phyloP scores from a whole-genome alignment of 768 basidiomycete genomes.

The Termitomyces heimii region DNA sequence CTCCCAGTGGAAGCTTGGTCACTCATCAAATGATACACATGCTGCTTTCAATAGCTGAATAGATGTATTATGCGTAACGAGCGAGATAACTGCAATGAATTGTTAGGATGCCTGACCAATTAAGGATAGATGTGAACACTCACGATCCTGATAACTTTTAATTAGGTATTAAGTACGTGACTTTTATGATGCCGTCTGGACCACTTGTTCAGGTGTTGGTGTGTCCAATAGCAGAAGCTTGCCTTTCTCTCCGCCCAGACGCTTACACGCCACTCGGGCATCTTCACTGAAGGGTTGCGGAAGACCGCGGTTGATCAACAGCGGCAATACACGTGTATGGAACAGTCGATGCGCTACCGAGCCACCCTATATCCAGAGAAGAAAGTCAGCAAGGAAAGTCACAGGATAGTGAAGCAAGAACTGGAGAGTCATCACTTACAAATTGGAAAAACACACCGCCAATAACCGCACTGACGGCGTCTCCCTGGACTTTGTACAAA shows the following conservation, averaged over 20 bases:
- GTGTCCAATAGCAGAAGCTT: slow-evolving; percentile 19
- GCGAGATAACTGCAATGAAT: slow-evolving; percentile 4
- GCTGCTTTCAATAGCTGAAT: not conserved
- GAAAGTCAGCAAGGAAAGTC: not conserved
- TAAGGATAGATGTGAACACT: not conserved
- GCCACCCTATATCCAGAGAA: not conserved
- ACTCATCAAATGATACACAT: not conserved
- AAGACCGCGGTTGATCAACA: not conserved
- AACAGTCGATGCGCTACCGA: not conserved
- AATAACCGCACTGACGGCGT: slow-evolving; percentile 2
- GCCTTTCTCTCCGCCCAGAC: slow-evolving; percentile 45
- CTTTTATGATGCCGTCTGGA: slow-evolving; percentile 1
- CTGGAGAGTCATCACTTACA: slow-evolving; percentile 39
- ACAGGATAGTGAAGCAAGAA: not conserved
- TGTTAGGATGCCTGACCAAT: slow-evolving; percentile 11
- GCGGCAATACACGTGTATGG: not conserved
- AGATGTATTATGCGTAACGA: slow-evolving; percentile 7
- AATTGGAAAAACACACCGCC: slow-evolving; percentile 57
- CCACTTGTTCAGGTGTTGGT: not conserved
- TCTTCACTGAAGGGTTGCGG: not conserved
- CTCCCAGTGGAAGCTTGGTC: no score
- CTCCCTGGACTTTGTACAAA: slow-evolving; percentile 8
- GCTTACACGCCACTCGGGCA: slow-evolving; percentile 3
- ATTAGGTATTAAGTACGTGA: slow-evolving; percentile 5
- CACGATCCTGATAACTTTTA: slow-evolving; percentile 14